Percentiles rank a stretch among this genome's conserved stretches.
phyloP scores from a whole-genome alignment of 192 early-diverging fungal species.

The Entomortierella parvispora region DNA sequence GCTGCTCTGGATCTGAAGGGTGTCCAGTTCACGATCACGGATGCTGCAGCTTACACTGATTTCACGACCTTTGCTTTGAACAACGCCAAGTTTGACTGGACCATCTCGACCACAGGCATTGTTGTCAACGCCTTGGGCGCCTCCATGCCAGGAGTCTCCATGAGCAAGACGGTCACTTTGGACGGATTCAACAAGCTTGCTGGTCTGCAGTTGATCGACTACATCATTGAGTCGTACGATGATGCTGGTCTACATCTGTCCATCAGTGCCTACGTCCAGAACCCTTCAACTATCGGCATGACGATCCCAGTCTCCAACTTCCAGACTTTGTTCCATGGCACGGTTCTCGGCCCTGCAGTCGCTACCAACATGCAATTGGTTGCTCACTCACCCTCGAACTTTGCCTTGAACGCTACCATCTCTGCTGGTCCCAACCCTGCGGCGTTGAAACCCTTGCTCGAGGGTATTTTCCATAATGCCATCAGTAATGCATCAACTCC shows the following conservation, averaged over 20 bases:
- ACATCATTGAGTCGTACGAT: constrained; percentile 18
- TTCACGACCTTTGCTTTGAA: constrained; percentile 58
- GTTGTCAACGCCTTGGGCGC: constrained; percentile 54
- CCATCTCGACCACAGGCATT: constrained; percentile 43
- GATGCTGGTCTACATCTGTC: constrained; percentile 25
- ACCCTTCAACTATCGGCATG: constrained; percentile 36
- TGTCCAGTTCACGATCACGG: constrained; percentile 39
- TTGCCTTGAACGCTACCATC: constrained; percentile 23
- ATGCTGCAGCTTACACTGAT: constrained; percentile 41
- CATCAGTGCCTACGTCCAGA: constrained; percentile 17
- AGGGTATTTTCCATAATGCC: constrained; percentile 25
- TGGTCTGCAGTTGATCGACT: not conserved
- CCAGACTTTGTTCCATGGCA: constrained; percentile 5
- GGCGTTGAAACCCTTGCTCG: constrained; percentile 28
- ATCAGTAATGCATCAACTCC: constrained; percentile 5
- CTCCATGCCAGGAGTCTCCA: constrained; percentile 47
- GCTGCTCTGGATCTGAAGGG: constrained; percentile 49
- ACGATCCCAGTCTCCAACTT: constrained; percentile 21
- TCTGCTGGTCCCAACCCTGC: not conserved
- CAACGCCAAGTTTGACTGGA: constrained; percentile 53
- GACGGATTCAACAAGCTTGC: constrained; percentile 51
- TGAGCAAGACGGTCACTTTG: constrained; percentile 58
- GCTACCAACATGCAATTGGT: constrained; percentile 18
- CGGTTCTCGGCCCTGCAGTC: constrained; percentile 17
- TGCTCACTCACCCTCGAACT: constrained; percentile 13